A percentile compares a stretch with the other conserved stretches of the same genome.
Evolutionary conservation across 2,329 filamentous ascomycete genomes (phyloP).

Genomic region (Fonsecaea multimorphosa): DNA sequence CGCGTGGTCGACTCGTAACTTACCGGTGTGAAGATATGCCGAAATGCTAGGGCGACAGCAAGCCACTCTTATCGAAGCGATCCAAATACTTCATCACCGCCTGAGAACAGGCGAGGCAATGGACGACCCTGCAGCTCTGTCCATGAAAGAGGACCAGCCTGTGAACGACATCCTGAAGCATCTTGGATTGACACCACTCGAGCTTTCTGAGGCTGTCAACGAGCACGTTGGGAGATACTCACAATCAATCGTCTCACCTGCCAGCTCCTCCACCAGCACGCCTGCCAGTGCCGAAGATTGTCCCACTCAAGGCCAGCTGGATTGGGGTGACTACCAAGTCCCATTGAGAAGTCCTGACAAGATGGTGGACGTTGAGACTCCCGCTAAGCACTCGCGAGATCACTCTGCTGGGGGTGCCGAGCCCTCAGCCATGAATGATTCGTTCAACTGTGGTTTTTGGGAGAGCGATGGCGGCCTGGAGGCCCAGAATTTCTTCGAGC

Average conservation of each 20-base stretch:
- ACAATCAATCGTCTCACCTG: background rate
- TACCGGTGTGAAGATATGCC: background rate
- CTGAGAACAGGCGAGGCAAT: background rate
- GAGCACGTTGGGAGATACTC: background rate
- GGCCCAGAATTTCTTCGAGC: background rate
- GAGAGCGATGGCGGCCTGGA: background rate
- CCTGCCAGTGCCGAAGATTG: background rate
- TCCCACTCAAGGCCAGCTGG: background rate
- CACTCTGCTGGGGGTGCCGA: background rate
- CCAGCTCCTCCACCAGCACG: background rate
- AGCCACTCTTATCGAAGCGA: background rate
- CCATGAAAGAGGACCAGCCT: background rate
- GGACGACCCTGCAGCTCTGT: background rate
- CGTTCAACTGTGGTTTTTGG: background rate
- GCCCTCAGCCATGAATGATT: background rate
- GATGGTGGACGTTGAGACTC: background rate
- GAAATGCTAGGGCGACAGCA: conserved; percentile 3
- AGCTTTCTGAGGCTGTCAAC: background rate
- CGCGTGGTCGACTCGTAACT: background rate
- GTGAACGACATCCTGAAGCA: background rate
- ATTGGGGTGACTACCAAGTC: conserved; percentile 1
- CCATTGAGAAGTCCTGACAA: background rate
- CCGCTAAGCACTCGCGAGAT: background rate
- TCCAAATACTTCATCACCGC: conserved; percentile 1
- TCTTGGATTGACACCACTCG: background rate